These are phyloP conservation scores for Fusarium setosum DNA, from an alignment of 2,329 filamentous ascomycete species.

Conservation along the genomic window DNA sequence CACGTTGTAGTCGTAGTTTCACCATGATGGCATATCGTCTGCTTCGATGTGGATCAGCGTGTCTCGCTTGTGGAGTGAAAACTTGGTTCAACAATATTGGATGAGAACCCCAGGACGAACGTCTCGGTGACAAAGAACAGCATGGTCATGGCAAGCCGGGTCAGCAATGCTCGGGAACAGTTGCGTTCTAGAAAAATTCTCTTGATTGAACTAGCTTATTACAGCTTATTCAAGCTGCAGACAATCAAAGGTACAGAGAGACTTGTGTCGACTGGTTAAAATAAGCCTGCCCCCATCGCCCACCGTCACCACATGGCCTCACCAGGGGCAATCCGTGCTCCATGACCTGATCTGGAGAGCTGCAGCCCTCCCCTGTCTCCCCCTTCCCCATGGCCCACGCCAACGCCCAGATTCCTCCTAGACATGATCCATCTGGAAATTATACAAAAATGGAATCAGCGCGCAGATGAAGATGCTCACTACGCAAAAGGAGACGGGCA, in stretches of 20 bases:
- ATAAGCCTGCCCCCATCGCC: neutral
- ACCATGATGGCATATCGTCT: neutral
- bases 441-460: slow-evolving; percentile 14
- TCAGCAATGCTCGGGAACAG: neutral
- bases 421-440: slow-evolving; percentile 23
- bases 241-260: neutral
- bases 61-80: neutral
- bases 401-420: slow-evolving; percentile 13
- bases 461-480: slow-evolving; percentile 37
- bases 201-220: no score
- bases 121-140: neutral
- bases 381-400: slow-evolving; percentile 24
- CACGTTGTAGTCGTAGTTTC: neutral
- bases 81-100: no score
- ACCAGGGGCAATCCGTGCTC: slow-evolving; percentile 30
- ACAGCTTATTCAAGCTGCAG: no score
- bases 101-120: no score
- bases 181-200: neutral
- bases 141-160: neutral
- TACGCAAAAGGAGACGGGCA: slow-evolving; percentile 4
- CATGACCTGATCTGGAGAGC: slow-evolving; percentile 32
- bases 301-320: slow-evolving; percentile 33
- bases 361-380: slow-evolving; percentile 24
- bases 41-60: neutral
- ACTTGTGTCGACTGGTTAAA: neutral